Evolutionary conservation across 2,329 filamentous ascomycete genomes (phyloP).

Genomic region (Myriangium duriaei): DNA sequence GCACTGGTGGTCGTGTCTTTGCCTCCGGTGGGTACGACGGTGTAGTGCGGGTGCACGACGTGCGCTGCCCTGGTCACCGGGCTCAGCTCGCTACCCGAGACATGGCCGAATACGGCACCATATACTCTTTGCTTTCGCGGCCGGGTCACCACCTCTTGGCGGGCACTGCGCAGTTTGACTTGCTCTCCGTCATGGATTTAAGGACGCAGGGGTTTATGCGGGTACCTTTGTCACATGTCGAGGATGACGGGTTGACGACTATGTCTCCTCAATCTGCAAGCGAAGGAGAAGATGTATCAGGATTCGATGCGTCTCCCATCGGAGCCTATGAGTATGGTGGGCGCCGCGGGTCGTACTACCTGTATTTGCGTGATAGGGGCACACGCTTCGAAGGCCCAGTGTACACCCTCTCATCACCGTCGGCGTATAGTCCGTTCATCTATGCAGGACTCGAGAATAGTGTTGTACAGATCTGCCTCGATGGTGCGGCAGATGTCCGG

Average conservation of each 20-base stretch:
- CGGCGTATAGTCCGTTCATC: conserved; percentile 30
- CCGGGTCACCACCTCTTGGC: conserved; percentile 45
- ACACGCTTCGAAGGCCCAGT: conserved; percentile 27
- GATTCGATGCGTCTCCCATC: not conserved
- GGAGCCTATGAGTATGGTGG: not conserved
- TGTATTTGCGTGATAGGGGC: conserved; percentile 3
- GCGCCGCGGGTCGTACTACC: conserved; percentile 6
- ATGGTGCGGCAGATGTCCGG: conserved; percentile 28
- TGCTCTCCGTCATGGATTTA: conserved; percentile 51
- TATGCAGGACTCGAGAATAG: conserved; percentile 37
- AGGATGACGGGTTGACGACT: not conserved
- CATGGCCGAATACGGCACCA: conserved; percentile 43
- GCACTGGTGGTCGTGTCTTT: conserved; percentile 38
- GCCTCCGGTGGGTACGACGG: conserved; percentile 50
- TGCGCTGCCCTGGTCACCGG: conserved; percentile 38
- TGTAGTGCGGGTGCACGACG: conserved; percentile 45
- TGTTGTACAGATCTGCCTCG: conserved; percentile 33
- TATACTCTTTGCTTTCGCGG: conserved; percentile 46
- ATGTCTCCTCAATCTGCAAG: not conserved
- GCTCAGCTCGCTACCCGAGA: conserved; percentile 39
- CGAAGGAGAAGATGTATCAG: not conserved
- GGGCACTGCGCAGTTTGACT: conserved; percentile 43
- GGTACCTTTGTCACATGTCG: not conserved
- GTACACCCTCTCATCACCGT: conserved; percentile 36
- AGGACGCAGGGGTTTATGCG: not conserved